A percentile compares a stretch with the other conserved stretches of the same genome.
These are phyloP conservation scores for Thelephora ganbajun DNA, from an alignment of 768 basidiomycete genomes.

Conservation along the genomic window DNA sequence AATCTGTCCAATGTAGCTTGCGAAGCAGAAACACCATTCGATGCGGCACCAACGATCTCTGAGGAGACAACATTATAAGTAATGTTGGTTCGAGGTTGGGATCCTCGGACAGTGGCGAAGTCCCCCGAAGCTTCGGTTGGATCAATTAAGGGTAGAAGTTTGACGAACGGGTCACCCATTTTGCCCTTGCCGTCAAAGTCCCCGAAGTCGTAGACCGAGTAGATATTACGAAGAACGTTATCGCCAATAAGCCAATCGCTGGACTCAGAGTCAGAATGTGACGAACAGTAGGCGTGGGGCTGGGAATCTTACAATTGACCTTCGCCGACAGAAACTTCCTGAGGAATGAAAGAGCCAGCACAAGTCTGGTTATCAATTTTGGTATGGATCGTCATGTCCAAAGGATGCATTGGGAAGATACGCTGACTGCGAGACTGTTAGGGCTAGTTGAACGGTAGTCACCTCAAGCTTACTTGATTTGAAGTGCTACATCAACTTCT, in stretches of 20 bases:
- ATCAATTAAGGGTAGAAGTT: slow-evolving; percentile 54
- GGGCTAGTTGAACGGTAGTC: neutral
- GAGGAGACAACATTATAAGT: slow-evolving; percentile 38
- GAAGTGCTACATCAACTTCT: slow-evolving; percentile 70
- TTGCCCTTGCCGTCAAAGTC: slow-evolving; percentile 51
- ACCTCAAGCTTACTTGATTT: slow-evolving; percentile 43
- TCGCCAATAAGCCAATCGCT: slow-evolving; percentile 80
- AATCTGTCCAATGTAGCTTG: slow-evolving; percentile 51
- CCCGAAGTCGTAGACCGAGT: slow-evolving; percentile 76
- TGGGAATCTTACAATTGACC: slow-evolving; percentile 47
- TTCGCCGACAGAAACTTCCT: slow-evolving; percentile 37
- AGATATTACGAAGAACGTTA: slow-evolving; percentile 71
- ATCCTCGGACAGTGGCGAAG: slow-evolving; percentile 57
- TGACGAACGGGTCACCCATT: slow-evolving; percentile 70
- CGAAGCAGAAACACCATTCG: slow-evolving; percentile 38
- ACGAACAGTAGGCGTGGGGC: neutral
- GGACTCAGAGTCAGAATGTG: neutral
- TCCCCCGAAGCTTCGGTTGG: slow-evolving; percentile 57
- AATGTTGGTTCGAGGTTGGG: slow-evolving; percentile 48
- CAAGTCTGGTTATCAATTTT: slow-evolving; percentile 35
- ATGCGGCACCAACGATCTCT: slow-evolving; percentile 21
- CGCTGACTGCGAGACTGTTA: slow-evolving; percentile 32
- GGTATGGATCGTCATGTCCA: slow-evolving; percentile 50
- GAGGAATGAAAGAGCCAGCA: slow-evolving; percentile 65
- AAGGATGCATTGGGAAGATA: slow-evolving; percentile 65